Base-by-base conservation (phyloP, 305 asterid genomes). In the Vinca major region DNA sequence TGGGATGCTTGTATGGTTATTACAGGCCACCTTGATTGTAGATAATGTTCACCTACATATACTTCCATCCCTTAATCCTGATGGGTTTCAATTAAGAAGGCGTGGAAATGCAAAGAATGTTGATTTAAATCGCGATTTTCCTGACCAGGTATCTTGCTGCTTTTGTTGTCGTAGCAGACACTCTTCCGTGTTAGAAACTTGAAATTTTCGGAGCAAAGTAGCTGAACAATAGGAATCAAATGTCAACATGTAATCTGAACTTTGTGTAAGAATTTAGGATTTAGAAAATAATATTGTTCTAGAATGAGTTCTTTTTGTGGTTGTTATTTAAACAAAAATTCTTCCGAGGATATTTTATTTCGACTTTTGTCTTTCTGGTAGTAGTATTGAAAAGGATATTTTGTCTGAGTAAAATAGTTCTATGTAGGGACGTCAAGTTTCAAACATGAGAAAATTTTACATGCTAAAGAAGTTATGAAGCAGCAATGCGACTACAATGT, bases 41-140 rank as follows among this genome's bases (percentile, higher is more conserved):
- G 84, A 88, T 65, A 83, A 75, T 75, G 84, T 83, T 71, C 97
- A 91, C 78, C 97, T 91, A 72, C 97, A 91, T 79, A 74, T 91
- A 74, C 95, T 91, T 73, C 97, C 97, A 73, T 80, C 97, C 47
- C 82, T 89, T 89, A 91, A 91, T 78, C 97, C 97, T 47, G 97
- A 91, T 79, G 97, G 96, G 49, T 89, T 62, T 82, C 65, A 85
- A 39, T 73, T 80, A 68, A 86, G 91, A 77, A 79, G 77, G 81
- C 96, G 96, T n/a, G 89, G 82, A 48, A 91, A 91, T 72, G 95
- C 95, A 57, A 88, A 91, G 75, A 74, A 80, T 74, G 75, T 91
- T 69, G 97, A 91, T 69, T 68, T 91, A 76, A 91, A 91, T 78
- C 89, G 97, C 68, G 95, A 91, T 82, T 91, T 91, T 73, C 96